Evolutionary conservation across 257 asterid species (phyloP), one percentile per base, ranked within the genome.

Genomic region (Plantago major): DNA sequence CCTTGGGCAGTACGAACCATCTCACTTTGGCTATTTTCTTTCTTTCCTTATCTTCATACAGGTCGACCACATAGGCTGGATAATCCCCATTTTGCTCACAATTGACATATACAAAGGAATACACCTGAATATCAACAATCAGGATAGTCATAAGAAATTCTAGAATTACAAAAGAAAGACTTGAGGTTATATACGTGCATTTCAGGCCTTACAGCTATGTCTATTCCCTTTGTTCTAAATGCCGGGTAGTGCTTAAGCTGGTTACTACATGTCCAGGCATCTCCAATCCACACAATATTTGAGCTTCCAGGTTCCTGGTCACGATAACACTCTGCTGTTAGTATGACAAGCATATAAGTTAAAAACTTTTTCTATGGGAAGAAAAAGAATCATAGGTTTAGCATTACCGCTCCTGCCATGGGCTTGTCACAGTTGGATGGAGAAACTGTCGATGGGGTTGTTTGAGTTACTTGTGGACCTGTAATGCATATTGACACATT

Each of bases 241-340:
- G 84, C 73, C 11, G 78, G 77, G 67, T 81, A 86, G 56, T 86
- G 95, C 72, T 61, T 72, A 51, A 78, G 87, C 76, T 73, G 67
- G 62, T 74, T 67, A 18, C 62, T 46, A 46, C 95, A 81, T 67
- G 57, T 63, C 75, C 72, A 74, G 63, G 77, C 75, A 50, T 73
- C 72, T 14, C 89, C 89, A 40, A 64, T 66, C 91, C 95, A 86
- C 49, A 44, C 49, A 17, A 76, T 73, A 42, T 66, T 77, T 48
- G 81, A 58, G 48, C 47, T 59, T 33, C 6, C 8, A 7, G 40
- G 8, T 7, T 4, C 40, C 40, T 33, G 40, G 6, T 4, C 8
- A 33, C 40, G 8, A 22, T 22, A 22, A 22, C 26, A 22, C 1
- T 22, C 1, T 22, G 26, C 2, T 22, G 26, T 22, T 22, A 22